Evolutionary conservation across 2,329 filamentous ascomycete species (phyloP).

Genomic region (Salinomyces thailandicus): DNA sequence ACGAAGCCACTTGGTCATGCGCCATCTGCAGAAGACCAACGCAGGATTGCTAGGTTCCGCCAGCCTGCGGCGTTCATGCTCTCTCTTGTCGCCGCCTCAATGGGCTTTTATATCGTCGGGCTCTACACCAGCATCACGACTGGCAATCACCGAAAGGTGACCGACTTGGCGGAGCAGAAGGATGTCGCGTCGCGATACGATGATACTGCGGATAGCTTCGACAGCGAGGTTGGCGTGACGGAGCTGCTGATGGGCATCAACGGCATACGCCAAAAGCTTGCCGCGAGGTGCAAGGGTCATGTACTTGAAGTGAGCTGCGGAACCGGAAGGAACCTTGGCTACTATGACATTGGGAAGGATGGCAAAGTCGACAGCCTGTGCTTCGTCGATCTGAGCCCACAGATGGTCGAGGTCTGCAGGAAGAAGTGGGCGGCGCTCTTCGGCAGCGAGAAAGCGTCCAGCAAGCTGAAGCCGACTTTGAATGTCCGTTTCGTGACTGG

Average conservation of each 20-base stretch:
- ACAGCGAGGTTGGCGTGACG: conserved; percentile 36
- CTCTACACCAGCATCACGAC: conserved; percentile 24
- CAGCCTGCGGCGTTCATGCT: conserved; percentile 15
- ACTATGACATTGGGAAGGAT: conserved; percentile 27
- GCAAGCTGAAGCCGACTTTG: conserved; percentile 13
- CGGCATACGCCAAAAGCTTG: conserved; percentile 31
- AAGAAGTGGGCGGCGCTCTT: conserved; percentile 38
- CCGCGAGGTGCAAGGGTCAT: conserved; percentile 33
- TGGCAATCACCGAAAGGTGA: conserved; percentile 15
- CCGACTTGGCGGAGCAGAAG: conserved; percentile 19
- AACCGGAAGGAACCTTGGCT: conserved; percentile 39
- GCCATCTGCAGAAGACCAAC: background rate
- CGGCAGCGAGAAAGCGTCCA: conserved; percentile 11
- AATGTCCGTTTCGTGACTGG: conserved; percentile 31
- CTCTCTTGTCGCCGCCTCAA: conserved; percentile 27
- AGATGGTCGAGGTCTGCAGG: conserved; percentile 39
- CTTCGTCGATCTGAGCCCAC: conserved; percentile 37
- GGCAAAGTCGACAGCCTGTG: conserved; percentile 33
- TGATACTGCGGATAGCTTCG: conserved; percentile 35
- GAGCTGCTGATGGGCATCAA: conserved; percentile 35
- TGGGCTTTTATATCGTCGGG: conserved; percentile 32
- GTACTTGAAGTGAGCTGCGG: conserved; percentile 41
- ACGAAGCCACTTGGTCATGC: background rate
- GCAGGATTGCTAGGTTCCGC: background rate
- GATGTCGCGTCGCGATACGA: conserved; percentile 39